Evolutionary conservation across 1,284 basidiomycete species (phyloP).

Genomic region (Trametes pubescens): DNA sequence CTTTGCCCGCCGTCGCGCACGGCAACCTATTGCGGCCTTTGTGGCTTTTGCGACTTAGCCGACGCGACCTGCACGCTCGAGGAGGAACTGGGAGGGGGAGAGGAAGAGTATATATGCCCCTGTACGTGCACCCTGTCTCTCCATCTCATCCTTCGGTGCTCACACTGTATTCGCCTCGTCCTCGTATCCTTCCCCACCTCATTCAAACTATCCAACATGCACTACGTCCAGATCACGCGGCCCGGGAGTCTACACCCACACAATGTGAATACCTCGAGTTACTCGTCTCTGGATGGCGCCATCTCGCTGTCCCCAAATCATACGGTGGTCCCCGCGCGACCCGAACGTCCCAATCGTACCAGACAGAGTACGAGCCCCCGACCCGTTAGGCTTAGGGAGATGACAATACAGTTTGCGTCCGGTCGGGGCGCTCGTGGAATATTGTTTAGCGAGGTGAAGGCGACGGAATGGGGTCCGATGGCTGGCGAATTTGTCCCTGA

Average conservation of each 20-base stretch:
- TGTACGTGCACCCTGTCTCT: neutral
- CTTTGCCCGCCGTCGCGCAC: slow-evolving; percentile 1
- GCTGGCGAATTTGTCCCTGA: neutral
- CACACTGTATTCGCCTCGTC: neutral
- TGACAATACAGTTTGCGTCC: neutral
- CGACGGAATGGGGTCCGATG: neutral
- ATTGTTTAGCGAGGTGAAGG: neutral
- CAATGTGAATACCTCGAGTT: neutral
- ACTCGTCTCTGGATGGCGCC: neutral
- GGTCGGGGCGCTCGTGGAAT: neutral
- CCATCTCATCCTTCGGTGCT: neutral
- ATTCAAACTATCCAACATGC: neutral
- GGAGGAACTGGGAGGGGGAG: neutral
- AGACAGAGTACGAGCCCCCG: too few species aligned
- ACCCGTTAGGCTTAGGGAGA: neutral
- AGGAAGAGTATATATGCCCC: neutral
- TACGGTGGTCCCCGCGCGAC: neutral
- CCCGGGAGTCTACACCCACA: slow-evolving; percentile 9
- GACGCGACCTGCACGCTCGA: neutral
- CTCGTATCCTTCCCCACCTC: neutral
- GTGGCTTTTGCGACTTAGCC: neutral
- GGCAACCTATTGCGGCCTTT: neutral
- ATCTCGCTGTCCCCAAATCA: neutral
- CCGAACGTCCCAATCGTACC: too few species aligned
- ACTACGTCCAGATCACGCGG: neutral